These are phyloP conservation scores for Luffa aegyptiaca DNA, from an alignment of 306 rosid genomes.

Conservation along the genomic window DNA sequence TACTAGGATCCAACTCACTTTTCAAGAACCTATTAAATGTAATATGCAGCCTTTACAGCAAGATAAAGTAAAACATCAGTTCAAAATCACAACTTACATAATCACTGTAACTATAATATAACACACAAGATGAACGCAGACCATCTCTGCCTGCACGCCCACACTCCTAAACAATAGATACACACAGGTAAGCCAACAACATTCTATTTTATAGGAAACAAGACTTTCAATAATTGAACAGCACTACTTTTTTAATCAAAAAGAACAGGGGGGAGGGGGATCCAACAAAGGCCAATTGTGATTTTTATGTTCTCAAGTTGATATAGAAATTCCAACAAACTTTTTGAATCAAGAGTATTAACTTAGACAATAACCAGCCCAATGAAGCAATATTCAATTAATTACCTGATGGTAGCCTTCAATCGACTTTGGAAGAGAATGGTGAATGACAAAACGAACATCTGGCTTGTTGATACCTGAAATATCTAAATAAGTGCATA, in stretches of 20 bases:
- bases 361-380: neutral
- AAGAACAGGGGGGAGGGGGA: neutral
- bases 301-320: neutral
- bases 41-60: neutral
- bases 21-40: neutral
- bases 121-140: conserved; percentile 74
- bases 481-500: conserved; percentile 23
- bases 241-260: neutral
- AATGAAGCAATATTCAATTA: neutral
- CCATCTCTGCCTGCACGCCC: conserved; percentile 99
- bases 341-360: neutral
- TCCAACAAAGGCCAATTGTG: neutral
- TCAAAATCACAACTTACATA: conserved; percentile 45
- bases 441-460: conserved; percentile 96
- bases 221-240: conserved; percentile 15
- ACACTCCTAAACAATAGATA: conserved; percentile 59
- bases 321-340: neutral
- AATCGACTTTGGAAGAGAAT: conserved; percentile 91
- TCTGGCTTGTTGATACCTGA: conserved; percentile 98
- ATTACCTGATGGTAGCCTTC: conserved; percentile 98
- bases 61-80: neutral
- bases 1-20: neutral
- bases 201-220: neutral
- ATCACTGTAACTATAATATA: conserved; percentile 86
- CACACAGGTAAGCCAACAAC: neutral